A percentile compares a stretch with the other conserved stretches of the same genome.
These are phyloP conservation scores for Posidonia australis DNA, from an alignment of 106 monocot species.

Conservation along the genomic window DNA sequence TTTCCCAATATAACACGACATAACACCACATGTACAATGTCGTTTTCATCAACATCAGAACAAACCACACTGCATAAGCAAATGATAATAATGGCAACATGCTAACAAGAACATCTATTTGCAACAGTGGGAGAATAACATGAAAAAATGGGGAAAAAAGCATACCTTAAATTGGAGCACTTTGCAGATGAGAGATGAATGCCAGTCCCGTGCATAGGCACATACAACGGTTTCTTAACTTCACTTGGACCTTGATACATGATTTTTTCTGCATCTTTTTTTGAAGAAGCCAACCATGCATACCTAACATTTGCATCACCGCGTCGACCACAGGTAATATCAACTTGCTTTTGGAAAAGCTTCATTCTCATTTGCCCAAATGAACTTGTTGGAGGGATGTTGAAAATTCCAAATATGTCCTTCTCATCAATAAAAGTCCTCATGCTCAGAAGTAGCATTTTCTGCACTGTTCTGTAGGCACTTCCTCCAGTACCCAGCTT, in stretches of 20 bases:
- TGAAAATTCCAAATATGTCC: slow-evolving; percentile 44
- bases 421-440: slow-evolving; percentile 28
- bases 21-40: slow-evolving; percentile 41
- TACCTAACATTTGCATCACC: slow-evolving; percentile 70
- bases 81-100: slow-evolving; percentile 6
- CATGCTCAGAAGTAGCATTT: slow-evolving; percentile 49
- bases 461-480: slow-evolving; percentile 31
- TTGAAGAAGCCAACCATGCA: slow-evolving; percentile 72
- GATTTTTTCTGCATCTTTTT: slow-evolving; percentile 32
- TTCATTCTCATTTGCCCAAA: slow-evolving; percentile 30
- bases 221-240: slow-evolving; percentile 18
- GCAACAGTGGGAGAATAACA: slow-evolving; percentile 3
- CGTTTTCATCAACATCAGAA: slow-evolving; percentile 51
- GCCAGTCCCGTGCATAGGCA: slow-evolving; percentile 32
- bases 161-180: slow-evolving; percentile 50
- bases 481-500: slow-evolving; percentile 9
- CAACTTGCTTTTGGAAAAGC: slow-evolving; percentile 49
- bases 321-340: slow-evolving; percentile 21
- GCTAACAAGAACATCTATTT: not conserved
- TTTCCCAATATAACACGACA: slow-evolving; percentile 77
- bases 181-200: slow-evolving; percentile 59
- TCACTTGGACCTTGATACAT: slow-evolving; percentile 32
- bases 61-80: slow-evolving; percentile 47
- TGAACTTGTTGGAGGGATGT: slow-evolving; percentile 26
- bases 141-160: slow-evolving; percentile 6